Base-by-base conservation (phyloP, 164 flowering plant genomes). In the Magnolia changhungtana region DNA sequence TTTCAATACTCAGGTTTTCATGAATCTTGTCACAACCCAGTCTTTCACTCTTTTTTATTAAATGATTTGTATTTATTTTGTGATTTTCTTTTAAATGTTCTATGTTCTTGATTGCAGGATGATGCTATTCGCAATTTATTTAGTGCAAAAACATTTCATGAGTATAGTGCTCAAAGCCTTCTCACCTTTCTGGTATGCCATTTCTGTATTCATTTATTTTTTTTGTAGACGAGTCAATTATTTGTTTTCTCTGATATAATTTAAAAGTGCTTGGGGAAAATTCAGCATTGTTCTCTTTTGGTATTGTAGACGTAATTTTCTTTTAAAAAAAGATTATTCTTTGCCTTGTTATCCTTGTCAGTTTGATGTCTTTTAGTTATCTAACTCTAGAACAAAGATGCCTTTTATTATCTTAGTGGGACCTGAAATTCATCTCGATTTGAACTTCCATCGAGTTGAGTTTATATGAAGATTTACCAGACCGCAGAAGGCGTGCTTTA, bases 51-150 rank as follows among this genome's bases (percentile, higher is more conserved):
- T 27, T 71, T 70, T 27, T 24, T 8, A 68, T 24, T 61, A 64
- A 64, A 31, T 7, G 3, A 10, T 24, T 70, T 23, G 16, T 65
- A 50, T 5, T 59, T 19, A 29, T 55, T 77, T 72, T 68, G 14
- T 75, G 27, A 18, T 49, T 78, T 21, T 69, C 52, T 70, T 50
- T 74, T 67, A 10, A 73, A 69, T 55, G n/a, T 7, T 10, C 49
- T 20, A 16, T 69, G 11, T 63, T 75, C 75, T 18, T 80, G 73
- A 63, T 75, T 84, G 78, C 96, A 96, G 99, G 99, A 96, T 86
- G 98, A 96, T 84, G 99, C 99, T 64, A 96, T 96, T 76, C 86
- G 99, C 73, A 96, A 96, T 84, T 83, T 96, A 82, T 96, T 96
- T 76, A 96, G 99, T 87, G 98, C 99, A 73, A 96, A 92, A 81